These are phyloP conservation scores for Graphiopsis chlorocephala DNA, from an alignment of 2,329 filamentous ascomycete genomes.

Conservation along the genomic window DNA sequence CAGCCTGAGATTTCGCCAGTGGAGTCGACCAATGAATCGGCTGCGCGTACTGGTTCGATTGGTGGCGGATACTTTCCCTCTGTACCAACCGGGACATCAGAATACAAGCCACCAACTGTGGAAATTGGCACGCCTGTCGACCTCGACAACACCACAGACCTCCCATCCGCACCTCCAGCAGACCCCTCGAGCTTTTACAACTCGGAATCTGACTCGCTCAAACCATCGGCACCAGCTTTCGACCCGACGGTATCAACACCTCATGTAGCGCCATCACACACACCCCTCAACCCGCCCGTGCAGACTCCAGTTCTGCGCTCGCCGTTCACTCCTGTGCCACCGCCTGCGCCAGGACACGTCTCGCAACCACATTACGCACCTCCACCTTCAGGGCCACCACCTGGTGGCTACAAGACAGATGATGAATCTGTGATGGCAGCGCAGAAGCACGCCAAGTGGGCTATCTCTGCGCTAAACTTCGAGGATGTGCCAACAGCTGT, in stretches of 20 bases:
- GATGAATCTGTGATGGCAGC: conserved; percentile 71
- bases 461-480: conserved; percentile 93
- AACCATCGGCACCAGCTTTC: conserved; percentile 4
- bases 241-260: conserved; percentile 8
- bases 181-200: conserved; percentile 25
- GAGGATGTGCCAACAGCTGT: conserved; percentile 91
- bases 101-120: conserved; percentile 24
- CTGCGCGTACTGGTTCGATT: conserved; percentile 45
- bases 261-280: conserved; percentile 1
- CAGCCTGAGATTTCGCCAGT: conserved; percentile 51
- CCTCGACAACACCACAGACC: conserved; percentile 20
- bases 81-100: conserved; percentile 47
- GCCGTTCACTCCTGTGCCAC: conserved; percentile 16
- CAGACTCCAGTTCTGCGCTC: conserved; percentile 22
- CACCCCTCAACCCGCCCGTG: conserved; percentile 18
- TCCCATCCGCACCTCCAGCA: conserved; percentile 17
- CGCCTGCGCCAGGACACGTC: conserved; percentile 13
- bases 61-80: conserved; percentile 60
- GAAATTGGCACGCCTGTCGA: neutral
- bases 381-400: neutral
- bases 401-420: conserved; percentile 46
- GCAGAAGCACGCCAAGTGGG: conserved; percentile 96
- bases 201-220: neutral
- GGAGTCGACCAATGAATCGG: conserved; percentile 29
- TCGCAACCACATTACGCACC: neutral